These are phyloP conservation scores for Brettanomyces anomalus DNA, from an alignment of 805 yeast species.

Conservation along the genomic window DNA sequence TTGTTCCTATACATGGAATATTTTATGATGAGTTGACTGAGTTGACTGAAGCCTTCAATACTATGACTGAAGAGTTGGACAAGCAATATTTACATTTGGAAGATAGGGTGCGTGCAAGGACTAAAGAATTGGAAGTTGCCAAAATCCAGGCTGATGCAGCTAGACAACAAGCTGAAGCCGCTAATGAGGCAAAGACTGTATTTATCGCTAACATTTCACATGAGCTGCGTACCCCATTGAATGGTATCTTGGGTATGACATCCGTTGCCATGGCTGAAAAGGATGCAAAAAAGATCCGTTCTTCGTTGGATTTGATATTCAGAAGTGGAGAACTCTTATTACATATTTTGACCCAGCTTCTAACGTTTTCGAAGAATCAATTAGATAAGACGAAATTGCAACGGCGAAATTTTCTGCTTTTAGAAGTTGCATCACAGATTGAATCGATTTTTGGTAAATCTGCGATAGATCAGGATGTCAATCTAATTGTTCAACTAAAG, in stretches of 20 bases:
- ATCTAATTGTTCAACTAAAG: conserved; percentile 48
- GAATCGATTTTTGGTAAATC: conserved; percentile 76
- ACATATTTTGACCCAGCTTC: conserved; percentile 81
- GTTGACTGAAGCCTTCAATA: conserved; percentile 79
- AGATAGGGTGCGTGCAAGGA: conserved; percentile 78
- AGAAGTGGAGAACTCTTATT: conserved; percentile 85
- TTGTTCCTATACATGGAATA: conserved; percentile 27
- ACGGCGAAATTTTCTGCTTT: conserved; percentile 66
- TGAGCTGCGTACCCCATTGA: conserved; percentile 90
- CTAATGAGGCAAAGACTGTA: conserved; percentile 93
- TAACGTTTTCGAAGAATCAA: conserved; percentile 90
- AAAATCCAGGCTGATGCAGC: conserved; percentile 59
- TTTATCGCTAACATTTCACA: conserved; percentile 89
- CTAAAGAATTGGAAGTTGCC: conserved; percentile 82
- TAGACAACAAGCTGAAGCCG: conserved; percentile 52
- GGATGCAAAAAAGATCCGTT: conserved; percentile 58
- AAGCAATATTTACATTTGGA: conserved; percentile 78
- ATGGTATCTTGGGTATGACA: conserved; percentile 94
- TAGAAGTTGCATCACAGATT: conserved; percentile 79
- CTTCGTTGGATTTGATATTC: conserved; percentile 72
- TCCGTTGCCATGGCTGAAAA: conserved; percentile 86
- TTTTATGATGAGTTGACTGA: conserved; percentile 83
- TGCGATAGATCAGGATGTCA: conserved; percentile 70
- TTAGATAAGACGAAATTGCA: conserved; percentile 77
- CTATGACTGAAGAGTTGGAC: conserved; percentile 83